Evolutionary conservation across 192 early-diverging fungal species (phyloP).

Genomic region (Rhizoclosmatium sp.): DNA sequence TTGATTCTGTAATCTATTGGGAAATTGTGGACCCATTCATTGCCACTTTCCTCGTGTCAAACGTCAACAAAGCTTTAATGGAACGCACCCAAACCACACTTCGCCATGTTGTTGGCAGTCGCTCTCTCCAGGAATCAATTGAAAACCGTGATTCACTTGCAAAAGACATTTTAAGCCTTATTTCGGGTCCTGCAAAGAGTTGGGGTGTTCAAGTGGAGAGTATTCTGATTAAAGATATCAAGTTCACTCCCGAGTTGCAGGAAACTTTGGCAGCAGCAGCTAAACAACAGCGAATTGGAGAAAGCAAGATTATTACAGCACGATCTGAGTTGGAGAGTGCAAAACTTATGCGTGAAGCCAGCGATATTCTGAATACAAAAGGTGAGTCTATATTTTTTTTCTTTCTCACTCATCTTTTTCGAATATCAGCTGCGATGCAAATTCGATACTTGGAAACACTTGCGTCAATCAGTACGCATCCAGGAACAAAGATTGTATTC

Average conservation of each 20-base stretch:
- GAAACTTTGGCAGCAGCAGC: conserved; percentile 85
- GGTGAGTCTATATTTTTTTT: conserved; percentile 54
- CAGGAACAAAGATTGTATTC: conserved; percentile 69
- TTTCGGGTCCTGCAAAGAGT: conserved; percentile 74
- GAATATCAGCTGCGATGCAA: conserved; percentile 61
- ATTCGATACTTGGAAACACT: conserved; percentile 91
- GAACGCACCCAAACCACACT: conserved; percentile 93
- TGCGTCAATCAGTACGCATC: conserved; percentile 71
- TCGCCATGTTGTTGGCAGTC: conserved; percentile 80
- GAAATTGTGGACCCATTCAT: conserved; percentile 79
- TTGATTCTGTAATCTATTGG: conserved; percentile 90
- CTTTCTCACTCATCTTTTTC: conserved; percentile 18
- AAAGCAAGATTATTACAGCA: conserved; percentile 85
- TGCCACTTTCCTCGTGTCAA: conserved; percentile 77
- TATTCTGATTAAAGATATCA: conserved; percentile 88
- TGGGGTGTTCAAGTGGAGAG: conserved; percentile 77
- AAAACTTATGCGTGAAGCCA: conserved; percentile 90
- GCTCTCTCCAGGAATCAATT: conserved; percentile 84
- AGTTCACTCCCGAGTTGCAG: conserved; percentile 77
- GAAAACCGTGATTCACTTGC: conserved; percentile 90
- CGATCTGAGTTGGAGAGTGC: conserved; percentile 82
- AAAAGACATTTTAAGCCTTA: conserved; percentile 81
- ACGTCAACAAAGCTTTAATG: conserved; percentile 78
- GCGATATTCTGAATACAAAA: conserved; percentile 85
- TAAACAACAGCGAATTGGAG: conserved; percentile 84